Evolutionary conservation across 1,284 basidiomycete species (phyloP), one percentile per base, ranked within the genome.

Genomic region (Cystobasidium pallidum): DNA sequence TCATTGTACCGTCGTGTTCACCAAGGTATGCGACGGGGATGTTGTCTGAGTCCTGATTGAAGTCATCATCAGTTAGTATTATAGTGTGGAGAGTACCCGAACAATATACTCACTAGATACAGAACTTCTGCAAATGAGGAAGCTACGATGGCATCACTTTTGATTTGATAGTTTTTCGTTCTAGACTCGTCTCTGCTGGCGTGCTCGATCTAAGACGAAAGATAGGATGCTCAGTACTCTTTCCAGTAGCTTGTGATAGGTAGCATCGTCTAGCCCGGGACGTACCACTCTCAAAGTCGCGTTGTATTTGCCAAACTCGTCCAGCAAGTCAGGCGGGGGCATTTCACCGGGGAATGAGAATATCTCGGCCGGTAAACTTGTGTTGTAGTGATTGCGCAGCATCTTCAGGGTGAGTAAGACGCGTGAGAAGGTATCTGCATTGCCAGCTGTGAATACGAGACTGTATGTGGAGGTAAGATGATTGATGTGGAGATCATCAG

Each of bases 381-480:
- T 78, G 4, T 78, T 77, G 70, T 81, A 81, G 8, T 66, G 71
- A 8, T 75, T 61, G 39, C 83, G 77, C 36, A 84, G 67, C 75
- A 83, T 80, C 41, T 78, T 73, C 26, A 84, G 78, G 19, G 79
- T 80, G 77, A 82, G 80, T 54, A 81, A 77, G 10, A 82, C 83
- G 28, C 83, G 79, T 43, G 78, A 66, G 15, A 84, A 79, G 0
- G 83, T 84, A 76, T 84, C 83, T 59, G 81, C 82, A 75, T 84
- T 84, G 4, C 84, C 83, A n/a, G 83, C 83, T 26, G 82, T 81
- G 77, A 82, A 81, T 32, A 85, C 83, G 51, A 84, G 81, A 0
- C 83, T 83, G 32, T 26, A n/a, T 24, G n/a, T 36, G 11, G 32
- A 28, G 41, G n/a, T 28, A 26, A 30, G 21, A 45, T 39, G 41